Evolutionary conservation across 257 asterid species (phyloP).

Genomic region (Galeopsis tetrahit): DNA sequence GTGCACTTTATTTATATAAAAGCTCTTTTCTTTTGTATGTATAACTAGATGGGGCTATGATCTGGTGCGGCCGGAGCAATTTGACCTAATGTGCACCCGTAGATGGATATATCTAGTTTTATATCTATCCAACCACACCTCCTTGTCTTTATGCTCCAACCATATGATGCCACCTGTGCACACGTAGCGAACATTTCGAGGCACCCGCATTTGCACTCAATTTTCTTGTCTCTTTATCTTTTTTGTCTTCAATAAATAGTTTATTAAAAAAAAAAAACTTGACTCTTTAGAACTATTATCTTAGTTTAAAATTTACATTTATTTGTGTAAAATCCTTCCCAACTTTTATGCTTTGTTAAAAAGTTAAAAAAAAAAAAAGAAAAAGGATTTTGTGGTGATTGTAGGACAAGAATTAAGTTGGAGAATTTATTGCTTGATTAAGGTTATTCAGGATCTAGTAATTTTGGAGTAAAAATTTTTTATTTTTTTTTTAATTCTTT

Average conservation of each 20-base stretch:
- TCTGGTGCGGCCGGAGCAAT: slow-evolving; percentile 41
- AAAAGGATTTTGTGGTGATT: neutral
- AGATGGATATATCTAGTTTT: slow-evolving; percentile 21
- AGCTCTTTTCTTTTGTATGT: slow-evolving; percentile 18
- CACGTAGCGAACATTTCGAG: slow-evolving; percentile 52
- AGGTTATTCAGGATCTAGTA: neutral
- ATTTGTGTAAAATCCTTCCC: neutral
- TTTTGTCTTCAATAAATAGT: neutral
- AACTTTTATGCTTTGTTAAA: neutral
- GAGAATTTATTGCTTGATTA: neutral
- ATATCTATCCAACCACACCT: slow-evolving; percentile 34
- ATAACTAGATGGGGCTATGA: slow-evolving; percentile 9
- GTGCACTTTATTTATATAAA: slow-evolving; percentile 42
- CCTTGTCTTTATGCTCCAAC: slow-evolving; percentile 39
- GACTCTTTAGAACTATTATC: too few relatives aligned
- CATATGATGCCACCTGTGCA: slow-evolving; percentile 38
- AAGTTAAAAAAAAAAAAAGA: too few relatives aligned
- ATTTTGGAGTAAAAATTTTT: slow-evolving; percentile 32
- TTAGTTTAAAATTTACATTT: neutral
- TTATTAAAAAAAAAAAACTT: neutral
- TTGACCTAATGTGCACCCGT: slow-evolving; percentile 25
- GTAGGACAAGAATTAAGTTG: slow-evolving; percentile 32
- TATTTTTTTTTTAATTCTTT: slow-evolving; percentile 28
- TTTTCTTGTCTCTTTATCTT: neutral
- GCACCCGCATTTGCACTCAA: slow-evolving; percentile 44